These are phyloP conservation scores for Aquilaria malaccensis DNA, from an alignment of 345 rosid genomes.

Conservation along the genomic window DNA sequence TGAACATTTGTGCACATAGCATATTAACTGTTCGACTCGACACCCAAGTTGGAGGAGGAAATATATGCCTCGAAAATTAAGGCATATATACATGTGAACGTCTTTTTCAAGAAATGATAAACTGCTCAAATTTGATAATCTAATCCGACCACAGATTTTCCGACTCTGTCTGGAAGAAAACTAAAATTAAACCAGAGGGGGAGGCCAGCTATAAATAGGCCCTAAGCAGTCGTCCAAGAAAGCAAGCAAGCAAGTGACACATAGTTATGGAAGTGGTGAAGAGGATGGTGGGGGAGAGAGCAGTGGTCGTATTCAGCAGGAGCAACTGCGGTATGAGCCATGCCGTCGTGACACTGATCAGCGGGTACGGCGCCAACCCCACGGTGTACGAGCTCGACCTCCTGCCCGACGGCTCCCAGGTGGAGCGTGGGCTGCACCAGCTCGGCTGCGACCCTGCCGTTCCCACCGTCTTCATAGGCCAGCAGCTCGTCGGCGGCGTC, in stretches of 20 bases:
- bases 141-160: no score
- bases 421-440: slow-evolving; percentile 53
- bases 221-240: no score
- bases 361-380: slow-evolving; percentile 67
- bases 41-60: no score
- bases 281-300: slow-evolving; percentile 51
- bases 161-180: no score
- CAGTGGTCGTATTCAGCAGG: slow-evolving; percentile 87
- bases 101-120: no score
- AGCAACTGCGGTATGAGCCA: slow-evolving; percentile 77
- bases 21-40: no score
- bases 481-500: slow-evolving; percentile 66
- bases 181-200: no score
- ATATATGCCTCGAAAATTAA: no score
- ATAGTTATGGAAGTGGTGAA: slow-evolving; percentile 35
- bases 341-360: slow-evolving; percentile 50
- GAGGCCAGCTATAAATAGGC: no score
- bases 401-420: slow-evolving; percentile 42
- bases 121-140: no score
- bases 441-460: slow-evolving; percentile 52
- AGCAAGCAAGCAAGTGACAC: background rate
- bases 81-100: no score
- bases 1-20: no score
- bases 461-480: slow-evolving; percentile 82
- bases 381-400: slow-evolving; percentile 69